These are phyloP conservation scores for Colletotrichum eleusines DNA, from an alignment of 2,329 filamentous ascomycete genomes.

Conservation along the genomic window DNA sequence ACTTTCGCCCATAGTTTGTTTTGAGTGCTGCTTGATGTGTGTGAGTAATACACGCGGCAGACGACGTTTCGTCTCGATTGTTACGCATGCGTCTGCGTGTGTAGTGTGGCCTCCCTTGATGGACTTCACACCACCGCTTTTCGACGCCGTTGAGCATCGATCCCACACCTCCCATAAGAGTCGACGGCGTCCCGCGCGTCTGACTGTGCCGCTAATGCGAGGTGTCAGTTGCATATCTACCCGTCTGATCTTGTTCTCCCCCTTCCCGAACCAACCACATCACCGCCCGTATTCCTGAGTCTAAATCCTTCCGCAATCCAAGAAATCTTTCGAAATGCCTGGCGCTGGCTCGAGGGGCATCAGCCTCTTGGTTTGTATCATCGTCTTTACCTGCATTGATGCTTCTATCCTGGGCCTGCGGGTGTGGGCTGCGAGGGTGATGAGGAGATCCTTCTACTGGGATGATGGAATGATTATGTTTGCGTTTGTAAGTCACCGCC, in stretches of 20 bases:
- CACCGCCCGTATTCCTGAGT: neutral
- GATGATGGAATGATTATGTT: slow-evolving; percentile 44
- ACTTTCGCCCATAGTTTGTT: slow-evolving; percentile 27
- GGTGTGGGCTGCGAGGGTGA: slow-evolving; percentile 43
- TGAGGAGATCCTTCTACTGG: slow-evolving; percentile 42
- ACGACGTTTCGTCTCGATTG: slow-evolving; percentile 32
- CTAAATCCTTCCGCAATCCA: neutral
- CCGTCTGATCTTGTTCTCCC: neutral
- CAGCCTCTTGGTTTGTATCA: slow-evolving; percentile 32
- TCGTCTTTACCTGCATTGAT: slow-evolving; percentile 43
- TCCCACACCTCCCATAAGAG: slow-evolving; percentile 26
- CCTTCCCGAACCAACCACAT: neutral
- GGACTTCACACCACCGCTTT: neutral
- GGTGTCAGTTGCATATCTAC: neutral
- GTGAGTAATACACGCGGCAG: slow-evolving; percentile 19
- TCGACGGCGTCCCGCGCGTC: slow-evolving; percentile 13
- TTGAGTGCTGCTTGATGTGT: slow-evolving; percentile 10
- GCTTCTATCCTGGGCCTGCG: slow-evolving; percentile 42
- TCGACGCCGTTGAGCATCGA: neutral
- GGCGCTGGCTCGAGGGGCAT: slow-evolving; percentile 35
- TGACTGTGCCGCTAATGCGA: slow-evolving; percentile 10
- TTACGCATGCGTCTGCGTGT: neutral
- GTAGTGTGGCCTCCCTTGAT: neutral
- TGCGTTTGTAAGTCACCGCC: slow-evolving; percentile 43
- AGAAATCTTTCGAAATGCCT: slow-evolving; percentile 17